A percentile compares a stretch with the other conserved stretches of the same genome.
Conservation (phyloP, 805 yeast species). For the Yarrowia sp. region DNA sequence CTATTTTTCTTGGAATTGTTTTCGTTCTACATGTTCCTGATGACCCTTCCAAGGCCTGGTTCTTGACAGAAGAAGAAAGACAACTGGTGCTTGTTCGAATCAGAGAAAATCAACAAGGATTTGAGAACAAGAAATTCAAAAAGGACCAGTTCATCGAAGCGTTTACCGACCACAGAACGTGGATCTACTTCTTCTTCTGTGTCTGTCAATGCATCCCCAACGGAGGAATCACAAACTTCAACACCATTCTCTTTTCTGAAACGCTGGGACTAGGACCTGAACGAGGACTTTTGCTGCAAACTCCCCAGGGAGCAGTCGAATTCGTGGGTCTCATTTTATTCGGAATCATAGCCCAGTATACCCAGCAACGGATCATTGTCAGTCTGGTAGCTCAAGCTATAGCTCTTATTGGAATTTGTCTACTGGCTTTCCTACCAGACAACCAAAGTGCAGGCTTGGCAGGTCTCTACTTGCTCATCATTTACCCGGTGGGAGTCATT, state of each 20-base stretch:
- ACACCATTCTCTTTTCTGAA: too few species aligned
- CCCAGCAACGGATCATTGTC: neutral
- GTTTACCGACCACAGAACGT: neutral
- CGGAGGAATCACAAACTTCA: too few species aligned
- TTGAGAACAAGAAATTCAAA: neutral
- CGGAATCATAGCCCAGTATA: neutral
- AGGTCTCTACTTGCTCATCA: neutral
- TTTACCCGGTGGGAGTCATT: neutral
- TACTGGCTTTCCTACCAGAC: neutral
- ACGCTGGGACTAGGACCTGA: too few species aligned
- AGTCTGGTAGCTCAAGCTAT: neutral
- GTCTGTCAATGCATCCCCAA: neutral
- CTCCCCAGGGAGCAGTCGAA: neutral
- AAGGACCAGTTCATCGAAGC: neutral
- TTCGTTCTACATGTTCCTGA: neutral
- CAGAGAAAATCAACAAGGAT: neutral
- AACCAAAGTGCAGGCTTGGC: neutral
- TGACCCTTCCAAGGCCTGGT: neutral
- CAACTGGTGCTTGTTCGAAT: neutral
- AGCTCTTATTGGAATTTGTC: neutral
- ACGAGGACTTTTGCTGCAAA: too few species aligned
- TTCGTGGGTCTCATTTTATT: neutral
- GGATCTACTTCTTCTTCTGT: conserved; percentile 1
- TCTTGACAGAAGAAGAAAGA: neutral
- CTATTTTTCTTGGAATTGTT: neutral